Base-by-base conservation (phyloP, 2,329 filamentous ascomycete genomes). In the Aspergillus nomiae region DNA sequence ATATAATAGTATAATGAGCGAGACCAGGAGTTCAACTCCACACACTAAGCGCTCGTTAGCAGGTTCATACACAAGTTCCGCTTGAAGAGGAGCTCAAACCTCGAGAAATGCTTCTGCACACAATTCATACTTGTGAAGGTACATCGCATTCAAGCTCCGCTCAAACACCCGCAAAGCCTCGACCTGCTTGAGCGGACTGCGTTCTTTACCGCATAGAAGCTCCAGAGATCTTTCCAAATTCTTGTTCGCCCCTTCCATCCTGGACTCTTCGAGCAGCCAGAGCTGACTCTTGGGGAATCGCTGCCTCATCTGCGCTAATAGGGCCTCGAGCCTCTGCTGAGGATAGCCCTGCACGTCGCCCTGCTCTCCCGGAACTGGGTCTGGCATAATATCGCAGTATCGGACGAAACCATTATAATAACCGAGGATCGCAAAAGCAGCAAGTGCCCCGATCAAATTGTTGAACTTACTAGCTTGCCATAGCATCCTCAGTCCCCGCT, bases 391-490 rank as follows among this genome's bases (percentile, higher is more conserved):
- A 74, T 99, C 95, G 65, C 92, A 92, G 68, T 92, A 90, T 1
- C 91, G 92, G 19, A 96, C 85, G 36, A 97, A 86, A 7, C 90
- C 91, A 73, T 97, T 96, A 79, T 97, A 96, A 77, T 93, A 98
- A 0, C 87, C 89, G 19, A 98, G 84, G 0, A 97, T 82, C 30
- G 92, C 86, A 46, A 98, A 84, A 0, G 90, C 92, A 0, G 94
- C 89, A 73, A 98, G 90, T 8, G 92, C 94, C n/a, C 94, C 94
- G 73, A 97, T 96, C 71, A 98, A 86, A 75, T 97, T 97, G 65
- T 89, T 81, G 75, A 94, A 95, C 56, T 89, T 88, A 26, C 92
- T 93, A 14, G 92, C 92, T 74, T 92, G 89, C 95, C 95, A 99
- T 5, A 99, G 87, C 87, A 97, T 90, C 45, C 86, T 84, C 36